Evolutionary conservation across 1,284 basidiomycete species (phyloP).

Genomic region (Sporisorium sorghi): DNA sequence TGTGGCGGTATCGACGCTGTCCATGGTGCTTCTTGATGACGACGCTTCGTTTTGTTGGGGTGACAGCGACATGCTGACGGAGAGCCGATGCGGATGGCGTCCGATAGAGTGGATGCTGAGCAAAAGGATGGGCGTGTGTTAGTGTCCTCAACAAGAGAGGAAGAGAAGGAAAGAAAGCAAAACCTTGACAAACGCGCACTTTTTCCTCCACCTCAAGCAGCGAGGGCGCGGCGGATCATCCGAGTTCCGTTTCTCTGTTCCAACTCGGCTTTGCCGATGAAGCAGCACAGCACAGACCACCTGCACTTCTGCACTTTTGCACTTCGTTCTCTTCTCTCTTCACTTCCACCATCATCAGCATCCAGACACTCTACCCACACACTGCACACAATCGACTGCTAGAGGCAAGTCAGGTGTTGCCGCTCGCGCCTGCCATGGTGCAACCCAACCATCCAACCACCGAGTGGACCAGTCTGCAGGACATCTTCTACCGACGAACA

Average conservation of each 20-base stretch:
- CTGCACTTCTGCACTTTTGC: neutral
- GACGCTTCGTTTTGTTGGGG: conserved; percentile 17
- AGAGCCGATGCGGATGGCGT: neutral
- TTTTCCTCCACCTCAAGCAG: conserved; percentile 8
- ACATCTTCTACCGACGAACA: conserved; percentile 74
- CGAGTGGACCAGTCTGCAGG: conserved; percentile 63
- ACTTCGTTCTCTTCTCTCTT: neutral
- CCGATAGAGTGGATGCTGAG: neutral
- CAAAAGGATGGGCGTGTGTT: neutral
- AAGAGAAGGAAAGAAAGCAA: neutral
- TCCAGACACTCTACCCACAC: neutral
- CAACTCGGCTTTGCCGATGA: neutral
- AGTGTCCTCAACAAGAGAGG: neutral
- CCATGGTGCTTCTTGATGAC: conserved; percentile 17
- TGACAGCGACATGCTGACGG: conserved; percentile 20
- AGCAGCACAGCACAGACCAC: conserved; percentile 16
- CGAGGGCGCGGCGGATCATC: neutral
- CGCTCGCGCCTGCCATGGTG: conserved; percentile 25
- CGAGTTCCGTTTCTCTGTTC: conserved; percentile 7
- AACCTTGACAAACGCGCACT: neutral
- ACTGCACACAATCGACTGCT: neutral
- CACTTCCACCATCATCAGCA: neutral
- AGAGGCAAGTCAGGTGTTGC: neutral
- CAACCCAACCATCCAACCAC: conserved; percentile 49
- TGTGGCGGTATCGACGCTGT: conserved; percentile 7